Percentiles rank a stretch among this genome's conserved stretches.
These are phyloP conservation scores for Cardiospermum halicacabum DNA, from an alignment of 345 rosid species.

Conservation along the genomic window DNA sequence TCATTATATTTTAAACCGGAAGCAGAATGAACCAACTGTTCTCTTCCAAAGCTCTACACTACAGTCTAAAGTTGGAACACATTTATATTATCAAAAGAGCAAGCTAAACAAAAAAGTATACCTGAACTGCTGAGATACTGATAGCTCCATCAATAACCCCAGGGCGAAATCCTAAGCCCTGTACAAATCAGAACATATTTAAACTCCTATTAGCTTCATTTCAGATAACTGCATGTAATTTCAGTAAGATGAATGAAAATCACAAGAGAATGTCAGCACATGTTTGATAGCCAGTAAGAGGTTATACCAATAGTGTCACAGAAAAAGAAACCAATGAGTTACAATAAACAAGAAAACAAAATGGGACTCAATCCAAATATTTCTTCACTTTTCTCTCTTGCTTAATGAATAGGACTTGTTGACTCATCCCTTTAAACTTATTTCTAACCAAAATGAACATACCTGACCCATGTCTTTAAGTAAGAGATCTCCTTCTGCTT, in stretches of 20 bases:
- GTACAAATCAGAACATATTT: slow-evolving; percentile 14
- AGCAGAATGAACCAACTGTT: background rate
- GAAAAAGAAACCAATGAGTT: background rate
- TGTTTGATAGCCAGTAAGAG: background rate
- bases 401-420: background rate
- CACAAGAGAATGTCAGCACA: background rate
- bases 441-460: background rate
- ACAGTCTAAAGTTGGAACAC: background rate
- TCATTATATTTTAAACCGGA: background rate
- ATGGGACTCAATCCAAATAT: background rate
- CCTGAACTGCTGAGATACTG: slow-evolving; percentile 96
- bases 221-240: background rate
- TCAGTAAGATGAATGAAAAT: background rate
- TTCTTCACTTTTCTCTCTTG: background rate
- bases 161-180: slow-evolving; percentile 85
- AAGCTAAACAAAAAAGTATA: slow-evolving; percentile 20
- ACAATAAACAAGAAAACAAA: background rate
- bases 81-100: background rate
- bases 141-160: slow-evolving; percentile 94
- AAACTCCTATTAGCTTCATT: background rate
- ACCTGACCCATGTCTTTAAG: slow-evolving; percentile 99
- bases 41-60: background rate
- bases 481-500: slow-evolving; percentile 87
- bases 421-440: background rate
- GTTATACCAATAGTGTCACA: background rate